Evolutionary conservation across 2,329 filamentous ascomycete genomes (phyloP).

Genomic region (Piedraia hortae): DNA sequence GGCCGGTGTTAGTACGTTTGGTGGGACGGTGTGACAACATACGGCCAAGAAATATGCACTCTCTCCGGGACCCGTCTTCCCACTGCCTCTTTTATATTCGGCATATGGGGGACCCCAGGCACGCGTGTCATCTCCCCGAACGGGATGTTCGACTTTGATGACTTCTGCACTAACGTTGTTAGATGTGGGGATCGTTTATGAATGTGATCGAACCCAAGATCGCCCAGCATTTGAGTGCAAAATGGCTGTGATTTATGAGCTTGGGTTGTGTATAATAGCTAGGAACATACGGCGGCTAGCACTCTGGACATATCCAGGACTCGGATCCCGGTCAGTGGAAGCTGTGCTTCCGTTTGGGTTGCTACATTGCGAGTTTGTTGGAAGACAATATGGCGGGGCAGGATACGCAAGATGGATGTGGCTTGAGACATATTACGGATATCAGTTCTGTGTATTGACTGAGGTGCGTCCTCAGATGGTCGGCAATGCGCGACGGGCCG

Average conservation of each 20-base stretch:
- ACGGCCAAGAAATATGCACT: conserved; percentile 86
- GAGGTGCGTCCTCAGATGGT: too few relatives aligned
- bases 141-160: conserved; percentile 90
- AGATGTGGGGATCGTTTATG: too few relatives aligned
- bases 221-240: conserved; percentile 86
- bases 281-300: conserved; percentile 44
- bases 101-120: conserved; percentile 95
- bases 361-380: too few relatives aligned
- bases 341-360: too few relatives aligned
- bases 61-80: conserved; percentile 43
- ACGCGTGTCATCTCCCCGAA: conserved; percentile 71
- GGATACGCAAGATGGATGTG: too few relatives aligned
- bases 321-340: conserved; percentile 60
- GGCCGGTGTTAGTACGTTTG: conserved; percentile 1
- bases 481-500: too few relatives aligned
- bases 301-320: conserved; percentile 95
- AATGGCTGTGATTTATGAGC: conserved; percentile 38
- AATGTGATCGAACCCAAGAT: too few relatives aligned
- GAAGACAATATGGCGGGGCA: too few relatives aligned
- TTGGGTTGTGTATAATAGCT: neutral
- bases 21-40: conserved; percentile 9
- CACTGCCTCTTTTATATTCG: conserved; percentile 30
- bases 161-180: conserved; percentile 48
- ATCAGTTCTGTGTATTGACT: too few relatives aligned
- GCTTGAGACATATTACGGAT: too few relatives aligned